A percentile compares a stretch with the other conserved stretches of the same genome.
Conservation (phyloP, 148 eudicot species). For the Bassia scoparia region DNA sequence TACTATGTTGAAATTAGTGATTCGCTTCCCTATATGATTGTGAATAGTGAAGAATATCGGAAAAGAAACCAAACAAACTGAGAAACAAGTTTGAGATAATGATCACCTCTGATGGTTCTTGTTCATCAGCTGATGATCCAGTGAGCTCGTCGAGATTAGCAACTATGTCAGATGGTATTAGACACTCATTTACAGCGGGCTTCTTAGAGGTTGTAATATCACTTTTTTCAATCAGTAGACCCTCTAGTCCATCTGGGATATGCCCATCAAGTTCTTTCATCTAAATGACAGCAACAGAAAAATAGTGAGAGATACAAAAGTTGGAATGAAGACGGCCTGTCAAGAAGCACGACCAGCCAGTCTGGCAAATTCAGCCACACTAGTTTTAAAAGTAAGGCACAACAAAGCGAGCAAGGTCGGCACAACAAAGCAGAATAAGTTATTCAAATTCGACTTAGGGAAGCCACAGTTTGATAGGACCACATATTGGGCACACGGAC, state of each 20-base stretch:
- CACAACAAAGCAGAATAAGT: too few relatives aligned
- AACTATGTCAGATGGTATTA: slow-evolving; percentile 23
- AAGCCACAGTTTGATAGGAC: too few relatives aligned
- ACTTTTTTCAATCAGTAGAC: slow-evolving; percentile 34
- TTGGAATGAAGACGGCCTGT: too few relatives aligned
- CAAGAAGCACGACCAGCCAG: too few relatives aligned
- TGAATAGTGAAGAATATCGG: too few relatives aligned
- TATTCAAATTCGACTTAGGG: too few relatives aligned
- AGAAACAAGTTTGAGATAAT: neutral
- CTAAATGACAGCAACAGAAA: slow-evolving; percentile 28
- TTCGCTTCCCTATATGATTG: too few relatives aligned
- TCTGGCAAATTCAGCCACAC: too few relatives aligned
- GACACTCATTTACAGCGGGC: slow-evolving; percentile 24
- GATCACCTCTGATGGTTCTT: slow-evolving; percentile 35
- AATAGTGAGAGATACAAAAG: neutral
- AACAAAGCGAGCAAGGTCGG: too few relatives aligned
- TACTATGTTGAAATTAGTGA: too few relatives aligned
- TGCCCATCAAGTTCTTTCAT: slow-evolving; percentile 67
- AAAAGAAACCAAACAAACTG: neutral
- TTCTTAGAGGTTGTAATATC: slow-evolving; percentile 22
- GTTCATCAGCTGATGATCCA: slow-evolving; percentile 25
- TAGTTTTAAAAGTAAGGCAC: too few relatives aligned
- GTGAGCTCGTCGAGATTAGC: slow-evolving; percentile 24
- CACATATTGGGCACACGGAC: too few relatives aligned
- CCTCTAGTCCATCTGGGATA: slow-evolving; percentile 63